Evolutionary conservation across 2,329 filamentous ascomycete species (phyloP).

Genomic region (Diaporthe velutina): DNA sequence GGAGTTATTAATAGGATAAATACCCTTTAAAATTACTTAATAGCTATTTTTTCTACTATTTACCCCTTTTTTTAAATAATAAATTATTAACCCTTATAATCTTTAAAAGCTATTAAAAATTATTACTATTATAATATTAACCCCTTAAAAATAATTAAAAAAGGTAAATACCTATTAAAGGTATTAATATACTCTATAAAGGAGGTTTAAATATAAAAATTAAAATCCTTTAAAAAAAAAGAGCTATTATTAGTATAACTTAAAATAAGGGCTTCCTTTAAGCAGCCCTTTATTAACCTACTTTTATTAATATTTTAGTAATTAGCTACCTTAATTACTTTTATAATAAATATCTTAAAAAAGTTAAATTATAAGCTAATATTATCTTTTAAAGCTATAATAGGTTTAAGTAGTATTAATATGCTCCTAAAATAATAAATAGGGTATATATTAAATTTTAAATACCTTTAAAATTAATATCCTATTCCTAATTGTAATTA

Average conservation of each 20-base stretch:
- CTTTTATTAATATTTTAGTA: background rate
- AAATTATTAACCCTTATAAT: background rate
- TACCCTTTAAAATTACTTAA: background rate
- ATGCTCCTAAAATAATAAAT: background rate
- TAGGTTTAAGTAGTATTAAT: background rate
- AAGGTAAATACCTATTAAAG: background rate
- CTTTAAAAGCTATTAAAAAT: background rate
- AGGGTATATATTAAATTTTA: background rate
- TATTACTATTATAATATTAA: background rate
- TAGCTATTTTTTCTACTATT: background rate
- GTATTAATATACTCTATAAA: background rate
- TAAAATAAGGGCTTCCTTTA: background rate
- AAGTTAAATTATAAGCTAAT: background rate
- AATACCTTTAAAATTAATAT: background rate
- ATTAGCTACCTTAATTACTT: background rate
- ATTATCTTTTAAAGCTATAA: background rate
- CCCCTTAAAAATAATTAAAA: background rate
- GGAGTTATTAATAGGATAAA: background rate
- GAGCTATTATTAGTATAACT: background rate
- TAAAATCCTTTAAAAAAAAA: background rate
- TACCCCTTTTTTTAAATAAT: background rate
- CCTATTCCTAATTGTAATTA: background rate
- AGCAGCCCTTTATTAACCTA: background rate
- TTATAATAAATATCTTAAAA: background rate
- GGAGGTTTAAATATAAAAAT: background rate